phyloP scores from a whole-genome alignment of 345 rosid genomes.

The Clarkia xantiana region DNA sequence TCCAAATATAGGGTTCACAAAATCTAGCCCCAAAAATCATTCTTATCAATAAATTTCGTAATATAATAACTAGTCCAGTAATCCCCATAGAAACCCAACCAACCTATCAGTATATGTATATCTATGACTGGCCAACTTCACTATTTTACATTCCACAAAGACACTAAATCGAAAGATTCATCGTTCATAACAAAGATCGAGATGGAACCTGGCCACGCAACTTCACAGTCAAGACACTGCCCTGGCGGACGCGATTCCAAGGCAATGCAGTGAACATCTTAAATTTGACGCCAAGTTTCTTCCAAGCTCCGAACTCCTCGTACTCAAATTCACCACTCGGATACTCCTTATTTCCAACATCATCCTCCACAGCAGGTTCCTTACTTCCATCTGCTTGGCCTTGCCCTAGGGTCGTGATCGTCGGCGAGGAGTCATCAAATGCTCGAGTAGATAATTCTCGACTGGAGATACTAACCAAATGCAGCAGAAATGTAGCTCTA shows the following conservation, averaged over 20 bases:
- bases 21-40: too few relatives aligned
- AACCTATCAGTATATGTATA: too few relatives aligned
- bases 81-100: too few relatives aligned
- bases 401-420: conserved; percentile 13
- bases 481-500: conserved; percentile 1
- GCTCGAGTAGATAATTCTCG: conserved; percentile 31
- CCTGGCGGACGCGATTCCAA: conserved; percentile 80
- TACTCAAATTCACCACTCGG: conserved; percentile 67
- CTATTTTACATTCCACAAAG: background rate
- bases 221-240: conserved; percentile 70
- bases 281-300: conserved; percentile 46
- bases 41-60: too few relatives aligned
- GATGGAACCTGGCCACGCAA: conserved; percentile 81
- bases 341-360: conserved; percentile 24
- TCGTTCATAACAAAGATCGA: background rate
- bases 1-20: too few relatives aligned
- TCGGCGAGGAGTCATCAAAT: conserved; percentile 51
- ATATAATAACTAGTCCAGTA: too few relatives aligned
- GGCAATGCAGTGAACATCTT: conserved; percentile 72
- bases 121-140: too few relatives aligned
- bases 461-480: background rate
- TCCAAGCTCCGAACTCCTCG: conserved; percentile 36
- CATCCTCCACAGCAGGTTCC: conserved; percentile 9
- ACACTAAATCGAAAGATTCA: background rate
- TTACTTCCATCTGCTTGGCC: conserved; percentile 9